phyloP scores from a whole-genome alignment of 1,284 basidiomycete species.

The Puccinia triticina region DNA sequence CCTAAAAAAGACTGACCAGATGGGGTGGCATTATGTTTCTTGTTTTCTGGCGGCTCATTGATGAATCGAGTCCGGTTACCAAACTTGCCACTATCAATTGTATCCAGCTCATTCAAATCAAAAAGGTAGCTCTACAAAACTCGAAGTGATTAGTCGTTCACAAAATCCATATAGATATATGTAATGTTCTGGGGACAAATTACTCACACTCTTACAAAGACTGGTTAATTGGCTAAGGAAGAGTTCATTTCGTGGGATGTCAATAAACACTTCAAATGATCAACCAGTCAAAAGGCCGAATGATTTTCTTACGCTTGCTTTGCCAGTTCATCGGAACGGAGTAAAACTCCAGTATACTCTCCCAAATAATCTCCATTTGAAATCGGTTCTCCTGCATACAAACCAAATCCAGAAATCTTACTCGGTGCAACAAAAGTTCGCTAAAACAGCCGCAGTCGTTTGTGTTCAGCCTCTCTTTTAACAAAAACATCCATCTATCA shows the following conservation, averaged over 20 bases:
- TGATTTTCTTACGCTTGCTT: neutral
- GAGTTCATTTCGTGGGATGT: neutral
- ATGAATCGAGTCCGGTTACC: constrained; percentile 40
- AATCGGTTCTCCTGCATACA: constrained; percentile 25
- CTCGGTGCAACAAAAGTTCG: constrained; percentile 35
- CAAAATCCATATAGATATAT: neutral
- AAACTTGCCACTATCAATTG: constrained; percentile 21
- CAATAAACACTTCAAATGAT: neutral
- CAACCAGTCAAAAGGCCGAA: neutral
- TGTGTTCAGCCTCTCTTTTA: neutral
- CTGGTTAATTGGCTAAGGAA: neutral
- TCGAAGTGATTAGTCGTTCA: neutral
- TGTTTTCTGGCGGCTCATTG: constrained; percentile 2
- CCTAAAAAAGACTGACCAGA: constrained; percentile 8
- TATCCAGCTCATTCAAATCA: neutral
- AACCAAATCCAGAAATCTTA: constrained; percentile 28
- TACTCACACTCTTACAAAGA: constrained; percentile 7
- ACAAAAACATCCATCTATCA: neutral
- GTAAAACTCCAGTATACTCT: constrained; percentile 32
- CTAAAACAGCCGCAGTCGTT: neutral
- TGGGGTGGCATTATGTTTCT: constrained; percentile 1
- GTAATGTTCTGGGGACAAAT: neutral
- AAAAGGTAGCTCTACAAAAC: constrained; percentile 27
- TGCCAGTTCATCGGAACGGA: constrained; percentile 10
- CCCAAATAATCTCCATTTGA: constrained; percentile 13